A percentile compares a stretch with the other conserved stretches of the same genome.
Evolutionary conservation across 169 alveolate species (phyloP).

Genomic region (Plasmodium ovale): DNA sequence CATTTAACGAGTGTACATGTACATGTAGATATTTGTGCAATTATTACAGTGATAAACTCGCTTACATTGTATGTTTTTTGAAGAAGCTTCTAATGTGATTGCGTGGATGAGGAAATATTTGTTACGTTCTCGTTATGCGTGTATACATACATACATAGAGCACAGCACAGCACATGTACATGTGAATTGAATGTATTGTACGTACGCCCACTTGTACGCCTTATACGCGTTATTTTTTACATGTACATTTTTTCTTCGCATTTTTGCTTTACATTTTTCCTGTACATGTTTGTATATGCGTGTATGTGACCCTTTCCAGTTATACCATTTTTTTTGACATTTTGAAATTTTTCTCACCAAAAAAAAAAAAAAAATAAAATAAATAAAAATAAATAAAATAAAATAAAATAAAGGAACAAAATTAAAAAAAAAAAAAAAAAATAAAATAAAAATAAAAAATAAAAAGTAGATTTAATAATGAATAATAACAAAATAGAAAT

Average conservation of each 20-base stretch:
- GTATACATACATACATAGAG: neutral
- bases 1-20: neutral
- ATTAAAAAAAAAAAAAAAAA: neutral
- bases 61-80: too few species aligned
- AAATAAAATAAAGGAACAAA: neutral
- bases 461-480: conserved; percentile 29
- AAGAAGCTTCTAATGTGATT: too few species aligned
- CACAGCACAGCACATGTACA: too few species aligned
- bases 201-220: too few species aligned
- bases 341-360: neutral
- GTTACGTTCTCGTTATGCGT: neutral
- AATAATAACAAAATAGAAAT: conserved; percentile 30
- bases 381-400: neutral
- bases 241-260: neutral
- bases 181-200: too few species aligned
- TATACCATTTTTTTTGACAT: neutral
- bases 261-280: neutral
- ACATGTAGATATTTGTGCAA: neutral
- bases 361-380: neutral
- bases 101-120: too few species aligned
- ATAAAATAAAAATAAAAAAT: neutral
- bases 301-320: neutral
- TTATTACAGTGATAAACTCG: too few species aligned
- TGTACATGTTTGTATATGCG: neutral
- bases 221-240: too few species aligned